A percentile compares a stretch with the other conserved stretches of the same genome.
These are phyloP conservation scores for Psilocybe cubensis DNA, from an alignment of 768 basidiomycete species.

Conservation along the genomic window DNA sequence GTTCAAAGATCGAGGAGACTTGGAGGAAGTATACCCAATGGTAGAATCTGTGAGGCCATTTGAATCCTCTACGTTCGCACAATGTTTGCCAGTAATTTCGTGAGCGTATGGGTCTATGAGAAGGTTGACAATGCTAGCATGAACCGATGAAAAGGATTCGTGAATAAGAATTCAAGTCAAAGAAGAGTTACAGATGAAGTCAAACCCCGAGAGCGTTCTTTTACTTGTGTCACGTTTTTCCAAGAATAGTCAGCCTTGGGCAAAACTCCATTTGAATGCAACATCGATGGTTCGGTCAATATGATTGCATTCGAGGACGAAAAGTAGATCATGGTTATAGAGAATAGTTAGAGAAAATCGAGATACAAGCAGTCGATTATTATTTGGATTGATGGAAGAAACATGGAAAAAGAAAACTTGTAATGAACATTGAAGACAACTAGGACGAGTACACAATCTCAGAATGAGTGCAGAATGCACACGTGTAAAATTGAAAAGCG, in stretches of 20 bases:
- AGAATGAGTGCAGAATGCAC: constrained; percentile 2
- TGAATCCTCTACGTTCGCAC: background rate
- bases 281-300: background rate
- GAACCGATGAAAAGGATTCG: background rate
- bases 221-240: constrained; percentile 4
- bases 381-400: constrained; percentile 15
- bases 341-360: constrained; percentile 12
- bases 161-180: background rate
- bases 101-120: background rate
- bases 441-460: constrained; percentile 3
- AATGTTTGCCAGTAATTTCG: background rate
- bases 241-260: background rate
- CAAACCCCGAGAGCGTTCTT: background rate
- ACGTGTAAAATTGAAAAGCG: constrained; percentile 18
- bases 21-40: constrained; percentile 61
- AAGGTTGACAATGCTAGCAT: constrained; percentile 3
- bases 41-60: constrained; percentile 94
- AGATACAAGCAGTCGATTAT: constrained; percentile 25
- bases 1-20: background rate
- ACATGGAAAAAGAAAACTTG: constrained; percentile 13
- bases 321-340: background rate
- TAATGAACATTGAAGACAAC: constrained; percentile 9
- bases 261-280: too few relatives aligned
- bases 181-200: background rate
- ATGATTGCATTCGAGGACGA: background rate